These are phyloP conservation scores for Omphalotus guepiniiformis DNA, from an alignment of 768 basidiomycete species.

Conservation along the genomic window DNA sequence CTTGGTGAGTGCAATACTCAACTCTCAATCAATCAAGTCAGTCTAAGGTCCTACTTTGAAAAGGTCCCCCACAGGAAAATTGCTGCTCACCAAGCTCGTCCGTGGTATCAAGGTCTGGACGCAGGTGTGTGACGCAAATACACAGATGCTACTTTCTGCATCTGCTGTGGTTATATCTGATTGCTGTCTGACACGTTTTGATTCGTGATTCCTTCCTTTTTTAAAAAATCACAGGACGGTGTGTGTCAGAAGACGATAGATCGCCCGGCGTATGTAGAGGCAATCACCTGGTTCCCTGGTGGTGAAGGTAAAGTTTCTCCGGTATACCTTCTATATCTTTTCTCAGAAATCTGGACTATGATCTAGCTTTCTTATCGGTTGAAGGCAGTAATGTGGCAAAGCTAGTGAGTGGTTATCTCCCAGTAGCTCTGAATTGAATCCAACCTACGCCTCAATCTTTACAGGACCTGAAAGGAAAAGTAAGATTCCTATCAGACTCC, in stretches of 20 bases:
- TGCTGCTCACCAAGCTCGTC: constrained; percentile 60
- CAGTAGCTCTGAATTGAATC: neutral
- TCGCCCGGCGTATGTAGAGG: constrained; percentile 49
- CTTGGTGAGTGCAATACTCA: constrained; percentile 42
- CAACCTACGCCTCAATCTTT: constrained; percentile 3
- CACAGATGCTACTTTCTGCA: too few relatives aligned
- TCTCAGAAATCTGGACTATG: too few relatives aligned
- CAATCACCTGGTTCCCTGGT: constrained; percentile 64
- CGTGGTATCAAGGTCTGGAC: constrained; percentile 72
- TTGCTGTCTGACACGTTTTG: constrained; percentile 8
- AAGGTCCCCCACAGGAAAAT: constrained; percentile 62
- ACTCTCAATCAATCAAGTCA: too few relatives aligned
- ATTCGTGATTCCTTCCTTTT: constrained; percentile 2
- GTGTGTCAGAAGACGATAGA: constrained; percentile 66
- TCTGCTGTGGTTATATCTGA: neutral
- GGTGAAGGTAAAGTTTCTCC: constrained; percentile 43
- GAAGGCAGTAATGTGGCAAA: constrained; percentile 60
- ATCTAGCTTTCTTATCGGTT: constrained; percentile 63
- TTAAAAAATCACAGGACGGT: constrained; percentile 44
- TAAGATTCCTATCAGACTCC: constrained; percentile 20
- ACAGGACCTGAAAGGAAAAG: constrained; percentile 59
- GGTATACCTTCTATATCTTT: too few relatives aligned
- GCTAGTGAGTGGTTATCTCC: constrained; percentile 36
- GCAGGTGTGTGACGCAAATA: constrained; percentile 38
- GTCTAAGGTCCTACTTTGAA: neutral